A percentile compares a stretch with the other conserved stretches of the same genome.
Evolutionary conservation across 2,329 filamentous ascomycete genomes (phyloP).

Genomic region (Fusarium albosuccineum): DNA sequence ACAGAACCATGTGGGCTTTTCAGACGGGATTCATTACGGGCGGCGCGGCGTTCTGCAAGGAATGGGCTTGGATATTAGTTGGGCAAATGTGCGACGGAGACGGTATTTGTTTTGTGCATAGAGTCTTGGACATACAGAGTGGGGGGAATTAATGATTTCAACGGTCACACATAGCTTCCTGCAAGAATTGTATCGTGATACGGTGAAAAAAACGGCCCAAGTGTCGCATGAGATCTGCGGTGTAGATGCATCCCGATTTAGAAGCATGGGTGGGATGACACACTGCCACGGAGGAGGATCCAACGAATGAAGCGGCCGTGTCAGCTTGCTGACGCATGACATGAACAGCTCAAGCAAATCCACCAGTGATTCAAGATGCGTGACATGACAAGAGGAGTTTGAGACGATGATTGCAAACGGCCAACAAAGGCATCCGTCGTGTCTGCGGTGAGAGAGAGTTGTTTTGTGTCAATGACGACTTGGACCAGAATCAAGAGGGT

Average conservation of each 20-base stretch:
- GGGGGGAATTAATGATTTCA: slow-evolving; percentile 16
- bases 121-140: slow-evolving; percentile 10
- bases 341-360: background rate
- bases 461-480: background rate
- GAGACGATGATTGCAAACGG: background rate
- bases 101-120: background rate
- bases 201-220: slow-evolving; percentile 3
- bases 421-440: background rate
- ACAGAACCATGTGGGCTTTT: background rate
- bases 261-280: slow-evolving; percentile 34
- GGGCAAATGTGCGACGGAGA: background rate
- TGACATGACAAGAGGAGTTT: background rate
- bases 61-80: slow-evolving; percentile 6
- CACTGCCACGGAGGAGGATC: slow-evolving; percentile 35
- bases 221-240: slow-evolving; percentile 20
- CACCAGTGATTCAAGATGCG: slow-evolving; percentile 12
- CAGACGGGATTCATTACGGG: slow-evolving; percentile 6
- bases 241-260: slow-evolving; percentile 39
- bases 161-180: background rate
- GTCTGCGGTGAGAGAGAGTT: too few species aligned
- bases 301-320: slow-evolving; percentile 19
- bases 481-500: slow-evolving; percentile 4
- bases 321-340: slow-evolving; percentile 19
- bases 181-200: slow-evolving; percentile 14
- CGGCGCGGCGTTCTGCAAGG: slow-evolving; percentile 11